Percentiles rank a stretch among this genome's conserved stretches.
Conservation (phyloP, 176 grass and related monocot genomes). For the Oryza glumipatula region DNA sequence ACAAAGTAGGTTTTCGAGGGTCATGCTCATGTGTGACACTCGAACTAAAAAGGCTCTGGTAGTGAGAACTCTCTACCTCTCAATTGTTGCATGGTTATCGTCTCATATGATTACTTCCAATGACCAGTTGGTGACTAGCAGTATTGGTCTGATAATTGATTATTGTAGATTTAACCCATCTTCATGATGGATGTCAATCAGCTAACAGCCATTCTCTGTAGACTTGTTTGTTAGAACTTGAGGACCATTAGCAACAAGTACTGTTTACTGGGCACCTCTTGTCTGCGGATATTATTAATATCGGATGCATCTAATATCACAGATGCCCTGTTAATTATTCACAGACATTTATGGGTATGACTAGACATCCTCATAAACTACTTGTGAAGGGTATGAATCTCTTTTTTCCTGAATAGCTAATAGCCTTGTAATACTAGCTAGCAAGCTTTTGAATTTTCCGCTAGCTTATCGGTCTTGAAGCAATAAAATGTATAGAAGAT, state of each 20-base stretch:
- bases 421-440: neutral
- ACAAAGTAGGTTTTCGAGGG: neutral
- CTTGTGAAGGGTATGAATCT: neutral
- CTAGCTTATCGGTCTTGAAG: neutral
- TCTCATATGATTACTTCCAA: conserved; percentile 13
- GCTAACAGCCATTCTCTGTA: neutral
- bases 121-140: neutral
- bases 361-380: neutral
- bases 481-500: neutral
- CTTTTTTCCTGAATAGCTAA: neutral
- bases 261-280: conserved; percentile 1
- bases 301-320: neutral
- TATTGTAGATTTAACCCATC: conserved; percentile 13
- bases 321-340: conserved; percentile 11
- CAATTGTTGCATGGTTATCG: neutral
- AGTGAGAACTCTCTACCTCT: neutral
- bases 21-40: neutral
- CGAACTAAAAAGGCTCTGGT: neutral
- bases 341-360: neutral
- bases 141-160: conserved; percentile 19
- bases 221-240: conserved; percentile 8
- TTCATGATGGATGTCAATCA: conserved; percentile 9
- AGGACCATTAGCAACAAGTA: neutral
- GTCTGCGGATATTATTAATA: neutral
- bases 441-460: neutral